Percentiles rank a stretch among this genome's conserved stretches.
Conservation (phyloP, 2,329 filamentous ascomycete species). For the Pseudogymnoascus sp. region DNA sequence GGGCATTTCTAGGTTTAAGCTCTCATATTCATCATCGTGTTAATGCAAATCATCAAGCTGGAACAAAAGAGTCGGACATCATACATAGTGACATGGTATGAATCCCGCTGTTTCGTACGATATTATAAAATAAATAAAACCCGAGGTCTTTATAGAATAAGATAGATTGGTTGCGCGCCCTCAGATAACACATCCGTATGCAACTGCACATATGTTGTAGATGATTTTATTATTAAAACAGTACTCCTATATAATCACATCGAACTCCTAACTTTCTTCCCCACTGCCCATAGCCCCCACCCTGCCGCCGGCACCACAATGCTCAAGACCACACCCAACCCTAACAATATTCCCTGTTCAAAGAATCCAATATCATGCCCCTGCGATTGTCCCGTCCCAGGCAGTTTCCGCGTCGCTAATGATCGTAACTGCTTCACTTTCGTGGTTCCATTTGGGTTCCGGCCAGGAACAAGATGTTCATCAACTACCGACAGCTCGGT, state of each 20-base stretch:
- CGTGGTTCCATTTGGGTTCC: neutral
- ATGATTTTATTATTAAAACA: neutral
- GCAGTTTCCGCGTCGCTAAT: slow-evolving; percentile 18
- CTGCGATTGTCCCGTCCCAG: slow-evolving; percentile 30
- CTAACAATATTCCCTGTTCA: slow-evolving; percentile 39
- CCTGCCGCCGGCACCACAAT: neutral
- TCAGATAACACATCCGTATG: neutral
- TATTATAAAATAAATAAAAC: neutral
- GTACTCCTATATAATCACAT: neutral
- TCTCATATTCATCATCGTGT: neutral
- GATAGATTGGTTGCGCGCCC: neutral
- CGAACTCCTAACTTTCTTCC: neutral
- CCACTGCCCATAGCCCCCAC: neutral
- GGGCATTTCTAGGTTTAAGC: neutral
- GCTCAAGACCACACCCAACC: slow-evolving; percentile 22
- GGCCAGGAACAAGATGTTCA: neutral
- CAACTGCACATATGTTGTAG: neutral
- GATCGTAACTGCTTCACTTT: neutral
- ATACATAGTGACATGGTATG: neutral
- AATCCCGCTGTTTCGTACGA: neutral
- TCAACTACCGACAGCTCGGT: neutral
- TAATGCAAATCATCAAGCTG: neutral
- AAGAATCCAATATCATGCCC: slow-evolving; percentile 39
- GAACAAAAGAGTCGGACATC: neutral
- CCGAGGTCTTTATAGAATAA: neutral